Percentiles rank a stretch among this genome's conserved stretches.
Conservation (phyloP, 495 filamentous ascomycete genomes). For the Aspergillus carlsbadensis region DNA sequence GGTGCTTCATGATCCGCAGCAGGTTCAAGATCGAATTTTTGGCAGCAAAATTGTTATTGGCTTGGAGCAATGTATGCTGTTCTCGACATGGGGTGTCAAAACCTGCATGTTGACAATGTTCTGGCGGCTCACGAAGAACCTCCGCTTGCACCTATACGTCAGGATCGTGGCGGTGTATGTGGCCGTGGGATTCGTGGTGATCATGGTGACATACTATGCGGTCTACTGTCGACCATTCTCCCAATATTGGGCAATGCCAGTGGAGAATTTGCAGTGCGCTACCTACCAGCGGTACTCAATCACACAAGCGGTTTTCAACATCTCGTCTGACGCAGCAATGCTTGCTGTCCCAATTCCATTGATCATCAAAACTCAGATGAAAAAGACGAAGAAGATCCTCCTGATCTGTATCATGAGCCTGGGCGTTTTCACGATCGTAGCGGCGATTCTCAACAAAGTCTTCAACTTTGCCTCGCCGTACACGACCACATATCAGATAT, state of each 20-base stretch:
- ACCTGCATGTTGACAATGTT: slow-evolving; percentile 53
- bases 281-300: slow-evolving; percentile 56
- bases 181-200: slow-evolving; percentile 54
- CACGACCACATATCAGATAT: slow-evolving; percentile 50
- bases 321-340: slow-evolving; percentile 63
- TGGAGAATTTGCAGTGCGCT: slow-evolving; percentile 33
- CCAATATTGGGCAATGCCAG: slow-evolving; percentile 59
- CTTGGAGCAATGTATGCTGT: slow-evolving; percentile 51
- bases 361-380: slow-evolving; percentile 53
- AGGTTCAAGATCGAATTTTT: slow-evolving; percentile 43
- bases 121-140: slow-evolving; percentile 40
- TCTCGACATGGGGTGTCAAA: slow-evolving; percentile 51
- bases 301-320: slow-evolving; percentile 64
- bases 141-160: slow-evolving; percentile 43
- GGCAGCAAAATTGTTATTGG: slow-evolving; percentile 55
- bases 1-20: slow-evolving; percentile 43
- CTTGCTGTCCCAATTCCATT: slow-evolving; percentile 60
- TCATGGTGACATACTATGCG: slow-evolving; percentile 62
- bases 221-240: slow-evolving; percentile 63
- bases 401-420: slow-evolving; percentile 51
- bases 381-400: slow-evolving; percentile 49
- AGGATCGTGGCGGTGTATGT: slow-evolving; percentile 56
- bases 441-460: slow-evolving; percentile 62
- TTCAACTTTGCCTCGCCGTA: slow-evolving; percentile 61
- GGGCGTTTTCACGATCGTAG: slow-evolving; percentile 63